phyloP scores from a whole-genome alignment of 73 alveolate species.

The Effrenium voratum region DNA sequence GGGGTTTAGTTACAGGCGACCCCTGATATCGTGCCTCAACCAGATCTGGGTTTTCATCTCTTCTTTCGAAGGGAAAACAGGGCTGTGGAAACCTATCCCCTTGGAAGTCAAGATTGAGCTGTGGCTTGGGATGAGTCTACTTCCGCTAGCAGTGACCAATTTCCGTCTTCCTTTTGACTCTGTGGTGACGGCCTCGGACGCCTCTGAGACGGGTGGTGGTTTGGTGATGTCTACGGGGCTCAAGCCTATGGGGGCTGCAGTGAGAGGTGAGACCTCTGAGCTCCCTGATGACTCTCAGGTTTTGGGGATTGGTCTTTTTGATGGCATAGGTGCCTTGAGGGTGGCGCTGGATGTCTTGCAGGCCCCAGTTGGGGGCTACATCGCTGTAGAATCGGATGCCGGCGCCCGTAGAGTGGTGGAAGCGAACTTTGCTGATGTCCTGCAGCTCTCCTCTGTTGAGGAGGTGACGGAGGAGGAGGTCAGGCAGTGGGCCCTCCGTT shows the following conservation, averaged over 20 bases:
- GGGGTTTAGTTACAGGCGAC: not conserved
- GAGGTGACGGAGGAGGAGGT: not conserved
- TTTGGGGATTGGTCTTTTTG: not conserved
- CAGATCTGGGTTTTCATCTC: not conserved
- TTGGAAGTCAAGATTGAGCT: not conserved
- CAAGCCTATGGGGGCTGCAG: not conserved
- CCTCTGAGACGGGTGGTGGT: not conserved
- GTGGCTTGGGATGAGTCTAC: not conserved
- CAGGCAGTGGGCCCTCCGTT: not conserved
- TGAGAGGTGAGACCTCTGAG: not conserved
- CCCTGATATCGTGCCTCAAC: not conserved
- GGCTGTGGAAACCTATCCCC: not conserved
- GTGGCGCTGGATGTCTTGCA: not conserved
- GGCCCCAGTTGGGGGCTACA: not conserved
- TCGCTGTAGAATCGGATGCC: not conserved
- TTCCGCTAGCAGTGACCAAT: not conserved
- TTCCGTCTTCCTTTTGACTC: not conserved
- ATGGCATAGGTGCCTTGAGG: not conserved
- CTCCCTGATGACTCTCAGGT: not conserved
- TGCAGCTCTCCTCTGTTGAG: not conserved
- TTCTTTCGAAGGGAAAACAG: not conserved
- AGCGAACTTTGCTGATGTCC: not conserved
- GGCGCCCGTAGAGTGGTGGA: not conserved
- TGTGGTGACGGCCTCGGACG: not conserved
- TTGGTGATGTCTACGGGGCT: not conserved